Conservation (phyloP, 495 filamentous ascomycete species). For the Podospora pseudocomata region DNA sequence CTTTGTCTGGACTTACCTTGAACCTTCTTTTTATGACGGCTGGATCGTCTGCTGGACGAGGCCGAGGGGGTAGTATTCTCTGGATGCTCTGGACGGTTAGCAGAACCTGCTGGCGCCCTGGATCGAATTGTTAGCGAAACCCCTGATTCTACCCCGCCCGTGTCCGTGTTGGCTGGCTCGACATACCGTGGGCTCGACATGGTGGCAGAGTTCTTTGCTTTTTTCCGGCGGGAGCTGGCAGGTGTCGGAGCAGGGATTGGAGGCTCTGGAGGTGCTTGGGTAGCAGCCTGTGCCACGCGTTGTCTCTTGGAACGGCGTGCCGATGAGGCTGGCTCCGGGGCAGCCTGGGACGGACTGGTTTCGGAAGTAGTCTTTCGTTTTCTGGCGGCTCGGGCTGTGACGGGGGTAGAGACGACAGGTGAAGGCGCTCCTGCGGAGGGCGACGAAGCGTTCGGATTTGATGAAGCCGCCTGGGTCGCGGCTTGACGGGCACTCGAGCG, state of each 20-base stretch:
- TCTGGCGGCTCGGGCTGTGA: constrained; percentile 28
- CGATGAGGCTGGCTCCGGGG: constrained; percentile 33
- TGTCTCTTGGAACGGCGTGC: constrained; percentile 55
- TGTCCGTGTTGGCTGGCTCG: background rate
- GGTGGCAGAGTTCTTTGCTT: constrained; percentile 59
- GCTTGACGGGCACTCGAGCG: constrained; percentile 75
- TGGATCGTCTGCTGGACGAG: constrained; percentile 64
- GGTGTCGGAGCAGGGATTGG: constrained; percentile 28
- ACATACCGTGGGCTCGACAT: constrained; percentile 84
- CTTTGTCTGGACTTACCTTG: constrained; percentile 21
- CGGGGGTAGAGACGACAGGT: constrained; percentile 37
- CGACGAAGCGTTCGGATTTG: constrained; percentile 40
- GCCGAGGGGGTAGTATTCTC: constrained; percentile 38
- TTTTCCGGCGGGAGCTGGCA: constrained; percentile 52
- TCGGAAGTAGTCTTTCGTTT: constrained; percentile 42
- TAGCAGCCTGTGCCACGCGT: constrained; percentile 34
- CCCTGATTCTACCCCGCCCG: background rate
- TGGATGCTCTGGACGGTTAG: constrained; percentile 31
- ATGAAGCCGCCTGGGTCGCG: constrained; percentile 54
- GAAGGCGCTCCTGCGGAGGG: constrained; percentile 42
- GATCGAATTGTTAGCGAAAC: constrained; percentile 15
- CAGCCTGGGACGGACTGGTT: constrained; percentile 27
- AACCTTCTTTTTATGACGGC: constrained; percentile 57
- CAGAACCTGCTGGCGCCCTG: constrained; percentile 37
- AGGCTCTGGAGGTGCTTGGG: constrained; percentile 21